Base-by-base conservation (phyloP, 352 stramenopile genomes). In the Globisporangium echinulatum region DNA sequence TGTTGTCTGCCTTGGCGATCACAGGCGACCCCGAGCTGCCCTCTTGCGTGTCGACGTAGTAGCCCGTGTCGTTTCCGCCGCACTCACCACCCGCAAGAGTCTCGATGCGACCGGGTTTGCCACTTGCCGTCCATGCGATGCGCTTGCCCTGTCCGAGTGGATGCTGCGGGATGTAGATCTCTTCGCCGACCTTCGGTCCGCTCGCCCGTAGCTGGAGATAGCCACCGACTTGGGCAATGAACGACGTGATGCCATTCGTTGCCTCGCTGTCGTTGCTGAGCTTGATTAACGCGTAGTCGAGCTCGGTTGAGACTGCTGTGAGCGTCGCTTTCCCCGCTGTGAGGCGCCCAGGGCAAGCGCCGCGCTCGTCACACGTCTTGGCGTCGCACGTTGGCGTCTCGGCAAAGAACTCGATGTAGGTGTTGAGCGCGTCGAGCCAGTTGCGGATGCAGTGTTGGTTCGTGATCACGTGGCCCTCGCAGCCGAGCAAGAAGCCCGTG, bases 371-470 rank as follows among this genome's bases (percentile, higher is more conserved):
- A 33, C 73, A 82, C 6, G 48, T 44, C 42, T 69, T 58, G 0
- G 50, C 13, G 33, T 54, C 52, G 50, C 82, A 92, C 47, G 72
- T 70, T 33, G 59, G 49, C 3, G 77, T 70, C 63, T 92, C 68
- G 3, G 83, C 80, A 10, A 80, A 74, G 59, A 92, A 89, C 59
- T 92, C 82, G 52, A 82, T 62, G 33, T 72, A 72, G 4, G 81
- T 90, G 57, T 88, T 88, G 42, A 79, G 58, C 13, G 83, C 83
- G 53, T 92, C 80, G 58, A 84, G 64, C 52, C 62, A 75, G 36
- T 78, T 65, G 19, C 70, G 47, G 17, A 92, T 88, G 55, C 83
- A 92, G 60, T 92, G 83, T 53, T 92, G 68, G 70, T 92, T 92
- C 11, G 83, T 92, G 57, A 92, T 65, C 55, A 92, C 49, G 62